These are phyloP conservation scores for Kernera saxatilis DNA, from an alignment of 345 rosid species.

Conservation along the genomic window DNA sequence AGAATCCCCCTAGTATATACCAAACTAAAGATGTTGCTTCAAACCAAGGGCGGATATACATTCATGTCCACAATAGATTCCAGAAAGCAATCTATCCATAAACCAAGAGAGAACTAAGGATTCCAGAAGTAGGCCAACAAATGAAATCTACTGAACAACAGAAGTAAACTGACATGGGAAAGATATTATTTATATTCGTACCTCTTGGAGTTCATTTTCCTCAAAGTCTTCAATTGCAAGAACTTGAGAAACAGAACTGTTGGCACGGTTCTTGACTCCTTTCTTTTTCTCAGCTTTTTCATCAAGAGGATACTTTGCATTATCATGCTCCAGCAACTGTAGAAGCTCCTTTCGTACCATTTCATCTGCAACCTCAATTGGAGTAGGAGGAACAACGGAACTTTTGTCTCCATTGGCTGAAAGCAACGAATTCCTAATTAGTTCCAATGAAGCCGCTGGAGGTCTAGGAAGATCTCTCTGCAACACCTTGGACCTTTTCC, in stretches of 20 bases:
- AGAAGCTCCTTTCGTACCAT: conserved; percentile 78
- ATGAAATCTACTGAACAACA: neutral
- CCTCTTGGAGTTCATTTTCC: conserved; percentile 77
- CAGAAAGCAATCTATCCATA: neutral
- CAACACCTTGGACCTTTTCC: conserved; percentile 95
- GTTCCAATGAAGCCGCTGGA: conserved; percentile 81
- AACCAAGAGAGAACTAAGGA: neutral
- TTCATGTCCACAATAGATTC: neutral
- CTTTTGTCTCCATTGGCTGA: conserved; percentile 86
- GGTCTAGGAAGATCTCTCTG: conserved; percentile 98
- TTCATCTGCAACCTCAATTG: conserved; percentile 88
- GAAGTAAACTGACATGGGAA: neutral
- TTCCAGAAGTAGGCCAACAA: neutral
- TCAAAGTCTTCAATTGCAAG: conserved; percentile 74
- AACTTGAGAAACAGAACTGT: conserved; percentile 44
- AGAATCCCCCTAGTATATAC: neutral
- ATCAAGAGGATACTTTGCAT: conserved; percentile 97
- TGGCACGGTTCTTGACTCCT: conserved; percentile 58
- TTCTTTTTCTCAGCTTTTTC: conserved; percentile 81
- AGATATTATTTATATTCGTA: conserved; percentile 20
- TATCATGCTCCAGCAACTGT: conserved; percentile 77
- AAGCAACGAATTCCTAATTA: conserved; percentile 72
- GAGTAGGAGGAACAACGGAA: conserved; percentile 86
- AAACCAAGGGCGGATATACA: neutral
- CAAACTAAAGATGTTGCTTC: neutral